These are phyloP conservation scores for Didymella glomerata DNA, from an alignment of 2,329 filamentous ascomycete species.

Conservation along the genomic window DNA sequence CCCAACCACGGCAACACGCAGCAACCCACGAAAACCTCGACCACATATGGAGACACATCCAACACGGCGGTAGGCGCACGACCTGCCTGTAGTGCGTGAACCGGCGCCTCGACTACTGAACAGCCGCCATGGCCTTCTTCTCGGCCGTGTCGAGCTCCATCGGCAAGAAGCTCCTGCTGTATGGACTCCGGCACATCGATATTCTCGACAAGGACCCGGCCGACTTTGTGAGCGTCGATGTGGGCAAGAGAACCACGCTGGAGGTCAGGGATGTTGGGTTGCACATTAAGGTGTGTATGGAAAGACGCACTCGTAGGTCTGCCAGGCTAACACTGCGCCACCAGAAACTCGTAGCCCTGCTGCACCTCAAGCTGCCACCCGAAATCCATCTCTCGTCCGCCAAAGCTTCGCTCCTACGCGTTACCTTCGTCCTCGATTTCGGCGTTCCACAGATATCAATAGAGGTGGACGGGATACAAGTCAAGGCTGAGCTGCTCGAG, in stretches of 20 bases:
- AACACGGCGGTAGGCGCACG: slow-evolving; percentile 40
- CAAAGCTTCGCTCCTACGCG: slow-evolving; percentile 75
- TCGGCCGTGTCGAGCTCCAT: slow-evolving; percentile 75
- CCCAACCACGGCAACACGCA: slow-evolving; percentile 17
- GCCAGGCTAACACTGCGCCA: slow-evolving; percentile 1
- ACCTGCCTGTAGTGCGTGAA: slow-evolving; percentile 32
- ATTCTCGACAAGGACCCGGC: slow-evolving; percentile 87
- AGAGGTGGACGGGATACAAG: slow-evolving; percentile 81
- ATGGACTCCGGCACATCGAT: slow-evolving; percentile 82
- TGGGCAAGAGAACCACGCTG: slow-evolving; percentile 82
- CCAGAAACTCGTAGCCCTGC: slow-evolving; percentile 79
- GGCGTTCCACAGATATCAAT: slow-evolving; percentile 83
- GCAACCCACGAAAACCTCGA: neutral
- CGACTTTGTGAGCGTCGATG: slow-evolving; percentile 84
- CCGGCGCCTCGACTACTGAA: slow-evolving; percentile 20
- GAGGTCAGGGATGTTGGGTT: slow-evolving; percentile 89
- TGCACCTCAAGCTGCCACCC: slow-evolving; percentile 72
- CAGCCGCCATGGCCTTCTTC: slow-evolving; percentile 68
- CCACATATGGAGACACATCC: slow-evolving; percentile 42
- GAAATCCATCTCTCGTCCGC: slow-evolving; percentile 77
- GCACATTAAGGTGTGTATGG: slow-evolving; percentile 72
- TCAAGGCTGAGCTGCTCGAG: slow-evolving; percentile 59
- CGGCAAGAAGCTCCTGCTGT: slow-evolving; percentile 88
- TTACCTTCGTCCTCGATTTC: slow-evolving; percentile 88
- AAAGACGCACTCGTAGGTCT: neutral